Percentiles rank a stretch among this genome's conserved stretches.
Conservation (phyloP, 768 basidiomycete genomes). For the Wakefieldia striispora region DNA sequence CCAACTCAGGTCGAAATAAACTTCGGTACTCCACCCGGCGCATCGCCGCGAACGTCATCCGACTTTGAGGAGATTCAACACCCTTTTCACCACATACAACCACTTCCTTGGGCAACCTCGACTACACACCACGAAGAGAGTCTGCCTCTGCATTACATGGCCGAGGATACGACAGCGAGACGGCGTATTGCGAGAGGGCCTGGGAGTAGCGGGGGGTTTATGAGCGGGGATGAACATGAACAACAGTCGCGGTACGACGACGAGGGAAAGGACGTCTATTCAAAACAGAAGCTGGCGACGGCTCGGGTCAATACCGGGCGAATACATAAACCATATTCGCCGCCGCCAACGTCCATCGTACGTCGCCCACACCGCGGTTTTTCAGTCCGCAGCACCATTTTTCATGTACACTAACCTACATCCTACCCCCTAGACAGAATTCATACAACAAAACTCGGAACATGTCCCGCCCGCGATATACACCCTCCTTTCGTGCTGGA, state of each 20-base stretch:
- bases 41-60: constrained; percentile 49
- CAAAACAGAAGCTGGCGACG: constrained; percentile 41
- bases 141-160: constrained; percentile 53
- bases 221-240: constrained; percentile 28
- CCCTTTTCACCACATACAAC: constrained; percentile 39
- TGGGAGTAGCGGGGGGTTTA: constrained; percentile 30
- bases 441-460: constrained; percentile 76
- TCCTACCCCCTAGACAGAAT: constrained; percentile 53
- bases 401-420: too few species aligned
- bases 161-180: constrained; percentile 46
- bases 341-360: constrained; percentile 66
- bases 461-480: constrained; percentile 79
- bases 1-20: constrained; percentile 68
- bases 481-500: constrained; percentile 92
- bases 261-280: constrained; percentile 69
- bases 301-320: constrained; percentile 56
- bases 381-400: constrained; percentile 8
- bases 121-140: constrained; percentile 35
- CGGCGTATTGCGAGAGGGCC: constrained; percentile 42
- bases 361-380: too few species aligned
- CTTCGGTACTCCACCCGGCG: constrained; percentile 57
- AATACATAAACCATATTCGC: constrained; percentile 54
- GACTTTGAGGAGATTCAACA: constrained; percentile 74
- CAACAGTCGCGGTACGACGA: constrained; percentile 41
- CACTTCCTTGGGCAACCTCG: constrained; percentile 28